phyloP scores from a whole-genome alignment of 768 basidiomycete genomes.

The Russula sp. region DNA sequence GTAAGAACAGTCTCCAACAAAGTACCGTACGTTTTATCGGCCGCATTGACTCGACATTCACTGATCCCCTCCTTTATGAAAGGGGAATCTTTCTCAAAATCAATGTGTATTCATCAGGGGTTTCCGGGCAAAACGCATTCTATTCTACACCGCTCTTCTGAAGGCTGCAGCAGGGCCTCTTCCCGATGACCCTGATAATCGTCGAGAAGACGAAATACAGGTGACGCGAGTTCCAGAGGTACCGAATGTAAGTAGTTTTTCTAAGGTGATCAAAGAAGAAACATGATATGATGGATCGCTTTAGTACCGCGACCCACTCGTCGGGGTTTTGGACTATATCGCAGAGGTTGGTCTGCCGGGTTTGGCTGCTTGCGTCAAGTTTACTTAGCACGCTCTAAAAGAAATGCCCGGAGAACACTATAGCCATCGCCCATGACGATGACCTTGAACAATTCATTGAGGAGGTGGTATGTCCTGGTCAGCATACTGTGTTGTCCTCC shows the following conservation, averaged over 20 bases:
- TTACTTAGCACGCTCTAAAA: neutral
- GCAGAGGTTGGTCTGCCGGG: constrained; percentile 2
- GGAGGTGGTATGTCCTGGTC: constrained; percentile 10
- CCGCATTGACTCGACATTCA: neutral
- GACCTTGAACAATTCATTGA: constrained; percentile 8
- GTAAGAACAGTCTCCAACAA: neutral
- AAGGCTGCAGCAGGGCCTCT: neutral
- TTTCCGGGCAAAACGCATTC: constrained; percentile 14
- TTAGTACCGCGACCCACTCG: constrained; percentile 9
- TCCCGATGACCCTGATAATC: constrained; percentile 6
- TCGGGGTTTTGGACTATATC: constrained; percentile 14
- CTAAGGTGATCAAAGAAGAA: neutral
- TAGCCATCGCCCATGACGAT: constrained; percentile 16
- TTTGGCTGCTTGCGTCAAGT: neutral
- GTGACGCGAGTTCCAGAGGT: constrained; percentile 6
- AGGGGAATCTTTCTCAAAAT: neutral
- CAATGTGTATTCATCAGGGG: constrained; percentile 18
- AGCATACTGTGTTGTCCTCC: neutral
- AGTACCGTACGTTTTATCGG: neutral
- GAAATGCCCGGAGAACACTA: constrained; percentile 7
- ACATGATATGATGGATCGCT: neutral
- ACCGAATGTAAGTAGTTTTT: neutral
- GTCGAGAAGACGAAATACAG: neutral
- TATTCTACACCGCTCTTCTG: neutral
- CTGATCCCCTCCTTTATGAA: neutral